These are phyloP conservation scores for Erysimum cheiri DNA, from an alignment of 441 rosid species.

Conservation along the genomic window DNA sequence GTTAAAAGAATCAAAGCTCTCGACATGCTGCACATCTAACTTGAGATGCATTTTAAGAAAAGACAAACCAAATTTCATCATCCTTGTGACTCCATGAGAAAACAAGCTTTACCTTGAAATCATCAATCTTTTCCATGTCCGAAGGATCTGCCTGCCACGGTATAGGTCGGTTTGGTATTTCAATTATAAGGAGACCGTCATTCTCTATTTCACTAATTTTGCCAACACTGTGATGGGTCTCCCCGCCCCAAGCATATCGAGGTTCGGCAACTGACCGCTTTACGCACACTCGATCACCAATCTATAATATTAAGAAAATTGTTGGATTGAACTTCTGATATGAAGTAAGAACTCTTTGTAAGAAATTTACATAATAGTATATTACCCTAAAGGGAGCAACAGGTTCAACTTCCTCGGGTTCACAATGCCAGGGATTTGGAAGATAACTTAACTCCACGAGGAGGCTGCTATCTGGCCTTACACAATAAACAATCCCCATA, in stretches of 20 bases:
- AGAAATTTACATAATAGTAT: slow-evolving; percentile 24
- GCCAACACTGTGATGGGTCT: slow-evolving; percentile 99
- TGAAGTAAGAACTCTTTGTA: slow-evolving; percentile 20
- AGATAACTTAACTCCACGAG: slow-evolving; percentile 92
- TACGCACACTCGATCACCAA: slow-evolving; percentile 93
- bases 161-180: slow-evolving; percentile 87
- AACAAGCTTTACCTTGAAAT: slow-evolving; percentile 78
- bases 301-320: slow-evolving; percentile 57
- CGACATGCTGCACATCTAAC: slow-evolving; percentile 16
- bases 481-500: slow-evolving; percentile 92
- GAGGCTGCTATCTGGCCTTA: slow-evolving; percentile 97
- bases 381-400: slow-evolving; percentile 92
- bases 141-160: slow-evolving; percentile 99
- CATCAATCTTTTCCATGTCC: slow-evolving; percentile 98
- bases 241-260: slow-evolving; percentile 99
- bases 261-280: slow-evolving; percentile 99
- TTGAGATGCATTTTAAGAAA: slow-evolving; percentile 23
- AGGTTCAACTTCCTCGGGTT: slow-evolving; percentile 98
- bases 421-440: slow-evolving; percentile 96
- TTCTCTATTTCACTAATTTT: slow-evolving; percentile 89
- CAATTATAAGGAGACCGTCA: slow-evolving; percentile 94
- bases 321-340: slow-evolving; percentile 26
- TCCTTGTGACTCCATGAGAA: slow-evolving; percentile 27
- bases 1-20: slow-evolving; percentile 32
- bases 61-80: slow-evolving; percentile 15